These are phyloP conservation scores for Xerocomellus intermedius DNA, from an alignment of 768 basidiomycete genomes.

Conservation along the genomic window DNA sequence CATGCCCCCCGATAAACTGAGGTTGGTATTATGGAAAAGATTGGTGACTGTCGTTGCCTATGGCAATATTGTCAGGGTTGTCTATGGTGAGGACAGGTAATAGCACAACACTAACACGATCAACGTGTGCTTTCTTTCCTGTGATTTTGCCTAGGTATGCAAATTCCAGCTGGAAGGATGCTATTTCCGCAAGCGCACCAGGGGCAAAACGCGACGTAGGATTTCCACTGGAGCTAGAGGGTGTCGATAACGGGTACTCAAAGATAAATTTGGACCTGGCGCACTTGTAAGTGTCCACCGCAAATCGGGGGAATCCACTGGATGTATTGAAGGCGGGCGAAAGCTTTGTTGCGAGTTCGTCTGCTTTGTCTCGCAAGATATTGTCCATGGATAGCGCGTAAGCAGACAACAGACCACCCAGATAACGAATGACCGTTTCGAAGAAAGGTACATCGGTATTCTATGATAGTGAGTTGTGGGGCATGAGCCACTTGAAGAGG, in stretches of 20 bases:
- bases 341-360: constrained; percentile 73
- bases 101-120: constrained; percentile 42
- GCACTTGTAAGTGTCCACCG: constrained; percentile 64
- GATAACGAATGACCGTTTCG: constrained; percentile 86
- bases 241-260: background rate
- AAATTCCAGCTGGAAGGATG: constrained; percentile 80
- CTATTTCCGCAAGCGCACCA: constrained; percentile 73
- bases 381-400: constrained; percentile 70
- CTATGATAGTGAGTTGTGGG: constrained; percentile 7
- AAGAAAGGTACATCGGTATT: constrained; percentile 56
- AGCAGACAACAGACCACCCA: constrained; percentile 84
- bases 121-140: constrained; percentile 60
- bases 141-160: constrained; percentile 79
- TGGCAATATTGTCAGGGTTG: background rate
- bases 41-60: constrained; percentile 52
- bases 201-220: constrained; percentile 30
- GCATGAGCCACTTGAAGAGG: background rate
- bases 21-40: constrained; percentile 46
- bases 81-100: background rate
- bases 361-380: constrained; percentile 64
- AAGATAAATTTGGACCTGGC: constrained; percentile 7
- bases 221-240: constrained; percentile 1
- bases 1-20: constrained; percentile 55
- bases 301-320: constrained; percentile 68
- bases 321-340: constrained; percentile 70